These are phyloP conservation scores for Verbascum thapsus DNA, from an alignment of 257 asterid genomes.

Conservation along the genomic window DNA sequence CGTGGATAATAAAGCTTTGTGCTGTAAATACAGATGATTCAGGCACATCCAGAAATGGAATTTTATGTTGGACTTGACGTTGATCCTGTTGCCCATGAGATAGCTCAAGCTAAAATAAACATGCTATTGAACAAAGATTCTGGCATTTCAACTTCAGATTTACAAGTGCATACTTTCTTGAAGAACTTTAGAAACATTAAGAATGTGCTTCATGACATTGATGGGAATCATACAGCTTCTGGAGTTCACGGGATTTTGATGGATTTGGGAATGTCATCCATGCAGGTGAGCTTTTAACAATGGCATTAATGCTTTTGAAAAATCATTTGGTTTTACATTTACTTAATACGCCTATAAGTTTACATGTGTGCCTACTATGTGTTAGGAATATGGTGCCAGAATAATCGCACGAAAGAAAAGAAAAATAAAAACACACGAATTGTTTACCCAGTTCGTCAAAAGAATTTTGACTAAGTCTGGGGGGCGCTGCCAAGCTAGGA, in stretches of 20 bases:
- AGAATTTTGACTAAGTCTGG: no score
- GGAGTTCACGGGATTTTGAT: slow-evolving; percentile 82
- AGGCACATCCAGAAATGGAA: slow-evolving; percentile 86
- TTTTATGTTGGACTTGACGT: slow-evolving; percentile 79
- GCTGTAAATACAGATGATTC: slow-evolving; percentile 67
- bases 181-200: slow-evolving; percentile 66
- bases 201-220: slow-evolving; percentile 56
- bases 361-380: no score
- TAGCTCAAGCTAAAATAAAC: slow-evolving; percentile 59
- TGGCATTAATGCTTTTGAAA: slow-evolving; percentile 3
- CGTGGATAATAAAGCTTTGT: slow-evolving; percentile 22
- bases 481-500: no score
- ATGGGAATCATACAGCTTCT: slow-evolving; percentile 38
- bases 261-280: slow-evolving; percentile 99
- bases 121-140: slow-evolving; percentile 38
- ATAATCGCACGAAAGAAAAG: no score
- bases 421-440: no score
- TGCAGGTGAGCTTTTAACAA: slow-evolving; percentile 70
- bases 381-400: no score
- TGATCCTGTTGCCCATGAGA: slow-evolving; percentile 86
- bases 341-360: neutral
- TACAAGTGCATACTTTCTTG: slow-evolving; percentile 60
- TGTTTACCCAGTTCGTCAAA: no score
- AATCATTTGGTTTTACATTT: neutral
- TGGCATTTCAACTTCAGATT: slow-evolving; percentile 33